Percentiles rank a stretch among this genome's conserved stretches.
These are phyloP conservation scores for Aspergillus heteromorphus DNA, from an alignment of 495 filamentous ascomycete species.

Conservation along the genomic window DNA sequence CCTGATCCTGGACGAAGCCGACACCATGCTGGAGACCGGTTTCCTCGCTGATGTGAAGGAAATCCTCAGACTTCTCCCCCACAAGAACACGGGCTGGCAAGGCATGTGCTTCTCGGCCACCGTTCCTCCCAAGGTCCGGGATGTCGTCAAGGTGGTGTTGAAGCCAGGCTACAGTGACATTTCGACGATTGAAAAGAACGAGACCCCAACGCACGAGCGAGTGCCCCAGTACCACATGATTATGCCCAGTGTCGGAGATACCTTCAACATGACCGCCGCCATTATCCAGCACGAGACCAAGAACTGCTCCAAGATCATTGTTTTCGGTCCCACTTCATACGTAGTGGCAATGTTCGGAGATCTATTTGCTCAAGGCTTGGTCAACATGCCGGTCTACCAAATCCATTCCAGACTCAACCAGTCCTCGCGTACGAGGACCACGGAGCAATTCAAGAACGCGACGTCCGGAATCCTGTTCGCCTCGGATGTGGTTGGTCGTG, in stretches of 20 bases:
- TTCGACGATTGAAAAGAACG: conserved; percentile 57
- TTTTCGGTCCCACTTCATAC: conserved; percentile 64
- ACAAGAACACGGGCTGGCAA: conserved; percentile 54
- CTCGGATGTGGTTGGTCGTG: conserved; percentile 65
- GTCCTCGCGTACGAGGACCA: conserved; percentile 49
- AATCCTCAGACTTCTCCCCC: conserved; percentile 53
- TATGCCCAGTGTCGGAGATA: conserved; percentile 49
- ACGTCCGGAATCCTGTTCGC: conserved; percentile 55
- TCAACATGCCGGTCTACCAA: conserved; percentile 44
- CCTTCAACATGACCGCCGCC: conserved; percentile 47
- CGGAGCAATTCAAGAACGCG: conserved; percentile 55
- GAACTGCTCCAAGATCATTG: conserved; percentile 55
- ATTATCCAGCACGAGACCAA: conserved; percentile 41
- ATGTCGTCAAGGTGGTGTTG: conserved; percentile 55
- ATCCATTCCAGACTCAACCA: conserved; percentile 61
- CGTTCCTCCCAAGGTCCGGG: conserved; percentile 56
- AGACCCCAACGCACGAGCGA: conserved; percentile 54
- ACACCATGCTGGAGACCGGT: conserved; percentile 59
- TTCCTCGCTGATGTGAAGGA: conserved; percentile 54
- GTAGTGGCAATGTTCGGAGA: conserved; percentile 52
- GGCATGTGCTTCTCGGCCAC: conserved; percentile 71
- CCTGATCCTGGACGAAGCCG: conserved; percentile 62
- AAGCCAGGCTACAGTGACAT: conserved; percentile 51
- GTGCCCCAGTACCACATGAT: conserved; percentile 56
- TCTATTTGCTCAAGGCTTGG: conserved; percentile 40